These are phyloP conservation scores for Mentha longifolia DNA, from an alignment of 257 asterid genomes.

Conservation along the genomic window DNA sequence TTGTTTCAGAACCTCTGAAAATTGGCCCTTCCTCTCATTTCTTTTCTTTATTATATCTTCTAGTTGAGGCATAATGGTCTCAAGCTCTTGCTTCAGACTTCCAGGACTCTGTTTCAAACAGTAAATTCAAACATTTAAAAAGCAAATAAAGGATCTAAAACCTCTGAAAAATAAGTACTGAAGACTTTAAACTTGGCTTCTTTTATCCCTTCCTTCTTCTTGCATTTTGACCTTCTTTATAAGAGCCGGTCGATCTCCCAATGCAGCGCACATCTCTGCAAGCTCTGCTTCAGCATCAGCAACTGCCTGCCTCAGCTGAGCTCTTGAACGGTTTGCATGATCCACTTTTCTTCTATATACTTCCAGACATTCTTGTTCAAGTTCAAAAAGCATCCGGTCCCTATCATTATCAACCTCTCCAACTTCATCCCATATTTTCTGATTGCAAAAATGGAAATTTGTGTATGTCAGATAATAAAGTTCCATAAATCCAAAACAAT, in stretches of 20 bases:
- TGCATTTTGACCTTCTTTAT: slow-evolving; percentile 51
- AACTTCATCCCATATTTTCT: slow-evolving; percentile 93
- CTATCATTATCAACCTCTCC: slow-evolving; percentile 79
- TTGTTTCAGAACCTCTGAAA: slow-evolving; percentile 65
- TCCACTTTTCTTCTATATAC: slow-evolving; percentile 87
- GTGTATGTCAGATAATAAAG: neutral
- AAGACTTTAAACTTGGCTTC: neutral
- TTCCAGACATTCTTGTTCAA: slow-evolving; percentile 83
- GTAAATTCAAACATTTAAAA: slow-evolving; percentile 17
- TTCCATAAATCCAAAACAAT: neutral
- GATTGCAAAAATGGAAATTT: slow-evolving; percentile 34
- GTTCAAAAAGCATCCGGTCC: slow-evolving; percentile 79
- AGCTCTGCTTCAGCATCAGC: slow-evolving; percentile 82
- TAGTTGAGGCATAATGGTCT: slow-evolving; percentile 60
- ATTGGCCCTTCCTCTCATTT: slow-evolving; percentile 66
- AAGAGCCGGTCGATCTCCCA: slow-evolving; percentile 66
- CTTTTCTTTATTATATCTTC: slow-evolving; percentile 67
- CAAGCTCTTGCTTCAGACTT: slow-evolving; percentile 69
- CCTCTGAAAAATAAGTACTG: neutral
- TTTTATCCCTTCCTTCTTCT: neutral
- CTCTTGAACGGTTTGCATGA: slow-evolving; percentile 66
- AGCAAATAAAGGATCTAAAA: slow-evolving; percentile 4
- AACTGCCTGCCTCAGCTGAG: slow-evolving; percentile 75
- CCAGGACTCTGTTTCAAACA: slow-evolving; percentile 56
- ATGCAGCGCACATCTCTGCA: slow-evolving; percentile 60